Evolutionary conservation across 768 basidiomycete species (phyloP).

Genomic region (Tricholomella constricta): DNA sequence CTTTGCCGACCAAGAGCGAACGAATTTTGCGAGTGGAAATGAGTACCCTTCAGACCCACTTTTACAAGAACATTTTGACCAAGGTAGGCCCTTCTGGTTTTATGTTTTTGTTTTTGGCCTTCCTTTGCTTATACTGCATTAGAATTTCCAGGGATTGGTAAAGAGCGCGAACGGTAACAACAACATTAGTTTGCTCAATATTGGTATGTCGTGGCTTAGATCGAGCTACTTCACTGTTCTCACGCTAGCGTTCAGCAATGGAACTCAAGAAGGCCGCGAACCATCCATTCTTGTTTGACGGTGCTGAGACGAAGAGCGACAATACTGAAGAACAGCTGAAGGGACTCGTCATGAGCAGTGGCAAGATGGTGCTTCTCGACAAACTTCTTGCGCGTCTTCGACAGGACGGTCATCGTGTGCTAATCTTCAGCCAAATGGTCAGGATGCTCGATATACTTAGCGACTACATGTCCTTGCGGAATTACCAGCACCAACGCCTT

Average conservation of each 20-base stretch:
- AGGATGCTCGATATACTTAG: conserved; percentile 98
- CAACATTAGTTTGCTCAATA: conserved; percentile 95
- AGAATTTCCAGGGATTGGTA: conserved; percentile 93
- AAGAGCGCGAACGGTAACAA: conserved; percentile 88
- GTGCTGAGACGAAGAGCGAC: conserved; percentile 71
- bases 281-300: conserved; percentile 97
- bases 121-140: conserved; percentile 8
- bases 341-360: conserved; percentile 97
- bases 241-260: conserved; percentile 64
- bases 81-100: conserved; percentile 51
- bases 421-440: conserved; percentile 99
- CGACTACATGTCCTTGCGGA: conserved; percentile 91
- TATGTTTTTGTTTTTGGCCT: background rate
- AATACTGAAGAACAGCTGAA: conserved; percentile 83
- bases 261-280: conserved; percentile 99
- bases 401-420: conserved; percentile 91
- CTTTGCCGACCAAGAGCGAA: conserved; percentile 96
- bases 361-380: conserved; percentile 97
- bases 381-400: conserved; percentile 91
- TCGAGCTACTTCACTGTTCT: conserved; percentile 2
- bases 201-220: conserved; percentile 51
- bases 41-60: conserved; percentile 94
- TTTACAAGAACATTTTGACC: conserved; percentile 97
- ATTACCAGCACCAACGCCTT: conserved; percentile 90
- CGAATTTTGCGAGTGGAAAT: conserved; percentile 97